Evolutionary conservation across 805 yeast genomes (phyloP).

Genomic region (Ogataea angusta): DNA sequence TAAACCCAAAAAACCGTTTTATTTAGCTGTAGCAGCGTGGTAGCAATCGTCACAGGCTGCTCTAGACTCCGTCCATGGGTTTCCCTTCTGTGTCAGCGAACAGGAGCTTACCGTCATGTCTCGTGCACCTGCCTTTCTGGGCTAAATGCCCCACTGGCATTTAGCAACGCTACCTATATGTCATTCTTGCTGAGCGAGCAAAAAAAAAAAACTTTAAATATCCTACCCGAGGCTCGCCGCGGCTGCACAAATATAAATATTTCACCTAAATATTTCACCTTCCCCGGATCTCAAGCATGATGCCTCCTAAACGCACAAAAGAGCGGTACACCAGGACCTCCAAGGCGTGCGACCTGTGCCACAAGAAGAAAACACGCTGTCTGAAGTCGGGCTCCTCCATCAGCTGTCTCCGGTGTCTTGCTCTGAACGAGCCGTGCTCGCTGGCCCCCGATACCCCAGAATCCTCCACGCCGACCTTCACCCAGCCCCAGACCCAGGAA

Average conservation of each 20-base stretch:
- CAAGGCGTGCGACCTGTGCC: slow-evolving; percentile 34
- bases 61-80: too few species aligned
- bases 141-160: neutral
- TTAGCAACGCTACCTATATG: neutral
- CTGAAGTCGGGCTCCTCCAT: slow-evolving; percentile 47
- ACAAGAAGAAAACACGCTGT: slow-evolving; percentile 48
- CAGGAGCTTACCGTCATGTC: neutral
- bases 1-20: neutral
- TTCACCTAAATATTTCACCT: neutral
- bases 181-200: too few species aligned
- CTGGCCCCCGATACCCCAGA: slow-evolving; percentile 34
- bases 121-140: neutral
- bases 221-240: slow-evolving; percentile 3
- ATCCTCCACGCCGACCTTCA: neutral
- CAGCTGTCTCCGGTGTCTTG: slow-evolving; percentile 58
- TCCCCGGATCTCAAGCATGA: neutral
- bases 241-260: neutral
- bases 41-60: too few species aligned
- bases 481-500: neutral
- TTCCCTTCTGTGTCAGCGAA: too few species aligned
- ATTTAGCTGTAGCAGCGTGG: too few species aligned
- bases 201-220: neutral
- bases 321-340: slow-evolving; percentile 24
- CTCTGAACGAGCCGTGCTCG: slow-evolving; percentile 51
- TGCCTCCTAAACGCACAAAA: slow-evolving; percentile 10